Evolutionary conservation across 352 stramenopile genomes (phyloP).

Genomic region (Globisporangium nodosum): DNA sequence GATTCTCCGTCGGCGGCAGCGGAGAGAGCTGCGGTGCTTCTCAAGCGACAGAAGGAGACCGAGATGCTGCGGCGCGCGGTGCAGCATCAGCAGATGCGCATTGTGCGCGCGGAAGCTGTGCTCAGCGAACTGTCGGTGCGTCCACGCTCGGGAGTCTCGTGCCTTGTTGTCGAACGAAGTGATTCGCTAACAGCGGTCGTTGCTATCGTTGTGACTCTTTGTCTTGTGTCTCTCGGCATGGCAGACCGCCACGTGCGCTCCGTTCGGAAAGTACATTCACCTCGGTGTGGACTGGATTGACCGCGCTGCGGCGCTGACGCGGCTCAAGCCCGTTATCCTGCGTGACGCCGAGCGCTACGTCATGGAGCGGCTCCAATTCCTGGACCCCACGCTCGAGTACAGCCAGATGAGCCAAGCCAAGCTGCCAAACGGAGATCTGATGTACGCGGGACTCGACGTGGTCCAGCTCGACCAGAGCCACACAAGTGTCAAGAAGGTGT

Average conservation of each 20-base stretch:
- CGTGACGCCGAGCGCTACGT: slow-evolving; percentile 1
- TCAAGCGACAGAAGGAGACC: background rate
- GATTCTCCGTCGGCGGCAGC: background rate
- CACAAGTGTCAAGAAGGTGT: slow-evolving; percentile 26
- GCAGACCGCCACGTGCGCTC: background rate
- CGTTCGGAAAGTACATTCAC: slow-evolving; percentile 4
- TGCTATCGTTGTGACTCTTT: background rate
- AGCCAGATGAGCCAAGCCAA: background rate
- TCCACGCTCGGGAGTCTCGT: background rate
- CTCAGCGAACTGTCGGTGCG: background rate
- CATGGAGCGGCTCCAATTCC: background rate
- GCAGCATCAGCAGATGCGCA: background rate
- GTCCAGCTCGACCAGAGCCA: slow-evolving; percentile 22
- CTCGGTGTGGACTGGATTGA: slow-evolving; percentile 1
- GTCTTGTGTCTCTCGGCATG: background rate
- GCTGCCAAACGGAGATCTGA: slow-evolving; percentile 1
- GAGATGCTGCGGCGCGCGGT: background rate
- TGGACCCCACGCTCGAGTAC: slow-evolving; percentile 10
- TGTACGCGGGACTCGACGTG: slow-evolving; percentile 20
- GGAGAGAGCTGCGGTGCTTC: background rate
- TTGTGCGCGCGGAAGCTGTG: background rate
- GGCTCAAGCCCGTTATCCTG: background rate
- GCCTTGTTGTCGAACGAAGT: background rate
- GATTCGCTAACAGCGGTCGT: background rate
- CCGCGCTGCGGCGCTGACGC: background rate